Evolutionary conservation across 306 rosid species (phyloP).

Genomic region (Mimosa bimucronata): DNA sequence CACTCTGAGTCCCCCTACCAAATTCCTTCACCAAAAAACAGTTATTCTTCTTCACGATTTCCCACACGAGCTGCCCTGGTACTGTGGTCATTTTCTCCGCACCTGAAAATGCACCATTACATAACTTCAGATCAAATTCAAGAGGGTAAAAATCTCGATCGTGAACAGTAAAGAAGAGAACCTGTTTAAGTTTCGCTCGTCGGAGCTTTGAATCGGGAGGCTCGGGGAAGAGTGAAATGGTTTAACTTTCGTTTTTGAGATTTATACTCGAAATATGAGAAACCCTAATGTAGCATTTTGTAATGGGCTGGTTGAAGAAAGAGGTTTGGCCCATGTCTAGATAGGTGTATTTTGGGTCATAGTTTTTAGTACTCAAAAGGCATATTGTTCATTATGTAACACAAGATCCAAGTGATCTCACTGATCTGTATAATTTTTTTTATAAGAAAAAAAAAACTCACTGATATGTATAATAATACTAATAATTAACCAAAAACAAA

Average conservation of each 20-base stretch:
- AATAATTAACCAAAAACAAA: no score
- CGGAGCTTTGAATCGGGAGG: conserved; percentile 13
- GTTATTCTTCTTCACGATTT: conserved; percentile 92
- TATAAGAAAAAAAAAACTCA: no score
- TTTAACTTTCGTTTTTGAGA: neutral
- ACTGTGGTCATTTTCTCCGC: conserved; percentile 63
- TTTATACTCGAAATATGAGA: conserved; percentile 45
- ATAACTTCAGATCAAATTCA: conserved; percentile 6
- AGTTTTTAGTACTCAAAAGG: no score
- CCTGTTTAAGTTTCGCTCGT: conserved; percentile 15
- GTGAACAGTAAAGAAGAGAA: neutral
- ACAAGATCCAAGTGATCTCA: no score
- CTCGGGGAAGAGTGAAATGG: neutral
- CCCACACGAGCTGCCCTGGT: conserved; percentile 91
- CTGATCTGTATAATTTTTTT: no score
- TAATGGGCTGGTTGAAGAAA: neutral
- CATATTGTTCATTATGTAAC: no score
- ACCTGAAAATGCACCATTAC: conserved; percentile 34
- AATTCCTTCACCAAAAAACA: conserved; percentile 83
- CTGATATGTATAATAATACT: no score
- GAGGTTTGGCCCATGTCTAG: neutral
- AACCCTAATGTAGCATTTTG: conserved; percentile 54
- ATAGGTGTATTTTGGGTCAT: neutral
- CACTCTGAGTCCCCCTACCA: conserved; percentile 74
- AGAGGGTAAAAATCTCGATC: neutral